These are phyloP conservation scores for Spirogloea muscicola DNA, from an alignment of 139 green algal genomes.

Conservation along the genomic window DNA sequence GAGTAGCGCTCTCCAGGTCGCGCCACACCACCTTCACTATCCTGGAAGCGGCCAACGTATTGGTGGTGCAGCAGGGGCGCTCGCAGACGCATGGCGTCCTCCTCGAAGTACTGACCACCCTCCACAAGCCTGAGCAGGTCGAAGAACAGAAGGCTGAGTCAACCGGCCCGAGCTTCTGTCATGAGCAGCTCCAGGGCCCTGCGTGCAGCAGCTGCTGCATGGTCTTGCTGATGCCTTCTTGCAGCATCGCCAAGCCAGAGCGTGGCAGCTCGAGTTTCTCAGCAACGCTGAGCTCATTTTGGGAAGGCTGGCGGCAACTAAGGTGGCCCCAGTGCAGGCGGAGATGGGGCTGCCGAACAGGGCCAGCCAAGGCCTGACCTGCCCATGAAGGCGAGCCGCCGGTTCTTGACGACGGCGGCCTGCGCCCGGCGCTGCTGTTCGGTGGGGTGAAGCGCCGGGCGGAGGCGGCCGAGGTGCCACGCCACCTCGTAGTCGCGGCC, in stretches of 20 bases:
- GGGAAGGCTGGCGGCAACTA: too few relatives aligned
- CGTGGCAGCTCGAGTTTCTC: too few relatives aligned
- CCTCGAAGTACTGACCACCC: conserved; percentile 63
- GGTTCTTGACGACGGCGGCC: conserved; percentile 54
- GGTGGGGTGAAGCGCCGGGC: background rate
- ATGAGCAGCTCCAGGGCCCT: too few relatives aligned
- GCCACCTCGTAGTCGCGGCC: conserved; percentile 38
- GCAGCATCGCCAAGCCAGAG: too few relatives aligned
- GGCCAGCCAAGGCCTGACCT: too few relatives aligned
- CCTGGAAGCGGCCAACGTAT: conserved; percentile 56
- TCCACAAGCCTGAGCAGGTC: conserved; percentile 31
- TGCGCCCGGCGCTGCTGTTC: background rate
- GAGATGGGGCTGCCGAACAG: too few relatives aligned
- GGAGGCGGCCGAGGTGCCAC: conserved; percentile 26
- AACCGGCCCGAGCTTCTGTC: too few relatives aligned
- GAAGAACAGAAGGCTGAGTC: background rate
- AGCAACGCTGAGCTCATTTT: too few relatives aligned
- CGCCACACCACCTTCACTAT: conserved; percentile 13
- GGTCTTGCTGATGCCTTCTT: too few relatives aligned
- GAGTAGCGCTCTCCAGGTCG: conserved; percentile 31
- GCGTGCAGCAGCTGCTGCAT: too few relatives aligned
- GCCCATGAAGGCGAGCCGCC: conserved; percentile 65
- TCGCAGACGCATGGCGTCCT: conserved; percentile 63
- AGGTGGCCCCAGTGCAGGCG: too few relatives aligned
- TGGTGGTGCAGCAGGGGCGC: conserved; percentile 67